Evolutionary conservation across 2,329 filamentous ascomycete species (phyloP).

Genomic region (Penicillium sp.): DNA sequence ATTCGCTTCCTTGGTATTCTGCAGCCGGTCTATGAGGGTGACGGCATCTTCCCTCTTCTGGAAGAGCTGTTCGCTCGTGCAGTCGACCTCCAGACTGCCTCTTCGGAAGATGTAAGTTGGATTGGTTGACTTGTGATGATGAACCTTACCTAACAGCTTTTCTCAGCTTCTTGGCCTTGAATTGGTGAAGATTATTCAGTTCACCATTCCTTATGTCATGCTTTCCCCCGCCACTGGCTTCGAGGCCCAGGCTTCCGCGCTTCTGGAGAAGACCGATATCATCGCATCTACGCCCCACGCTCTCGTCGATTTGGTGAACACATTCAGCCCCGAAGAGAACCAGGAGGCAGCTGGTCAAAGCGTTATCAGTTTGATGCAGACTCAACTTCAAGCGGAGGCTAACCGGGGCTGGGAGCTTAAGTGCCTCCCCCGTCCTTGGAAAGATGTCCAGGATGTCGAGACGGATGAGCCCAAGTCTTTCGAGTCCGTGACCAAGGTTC

Average conservation of each 20-base stretch:
- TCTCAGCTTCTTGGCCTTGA: slow-evolving; percentile 66
- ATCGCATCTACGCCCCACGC: slow-evolving; percentile 86
- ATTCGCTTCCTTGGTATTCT: slow-evolving; percentile 87
- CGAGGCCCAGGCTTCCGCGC: slow-evolving; percentile 69
- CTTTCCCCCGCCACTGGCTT: slow-evolving; percentile 68
- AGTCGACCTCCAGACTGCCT: slow-evolving; percentile 89
- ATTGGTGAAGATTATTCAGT: slow-evolving; percentile 92
- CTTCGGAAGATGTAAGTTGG: slow-evolving; percentile 79
- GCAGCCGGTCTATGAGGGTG: slow-evolving; percentile 74
- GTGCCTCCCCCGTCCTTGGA: slow-evolving; percentile 60
- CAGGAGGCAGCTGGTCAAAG: slow-evolving; percentile 66
- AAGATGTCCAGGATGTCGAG: slow-evolving; percentile 36
- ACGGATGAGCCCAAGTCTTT: slow-evolving; percentile 57
- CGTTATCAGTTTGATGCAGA: slow-evolving; percentile 77
- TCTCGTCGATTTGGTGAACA: slow-evolving; percentile 81
- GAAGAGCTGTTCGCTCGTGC: slow-evolving; percentile 89
- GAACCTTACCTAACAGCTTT: slow-evolving; percentile 17
- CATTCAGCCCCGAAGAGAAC: slow-evolving; percentile 65
- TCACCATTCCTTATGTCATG: slow-evolving; percentile 90
- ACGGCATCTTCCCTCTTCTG: slow-evolving; percentile 80
- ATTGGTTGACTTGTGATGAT: neutral
- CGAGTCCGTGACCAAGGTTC: slow-evolving; percentile 66
- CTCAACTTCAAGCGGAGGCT: slow-evolving; percentile 77
- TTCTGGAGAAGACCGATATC: slow-evolving; percentile 92
- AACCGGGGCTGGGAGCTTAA: slow-evolving; percentile 71